phyloP scores from a whole-genome alignment of 768 basidiomycete species.

The Leccinum aurantiacum region DNA sequence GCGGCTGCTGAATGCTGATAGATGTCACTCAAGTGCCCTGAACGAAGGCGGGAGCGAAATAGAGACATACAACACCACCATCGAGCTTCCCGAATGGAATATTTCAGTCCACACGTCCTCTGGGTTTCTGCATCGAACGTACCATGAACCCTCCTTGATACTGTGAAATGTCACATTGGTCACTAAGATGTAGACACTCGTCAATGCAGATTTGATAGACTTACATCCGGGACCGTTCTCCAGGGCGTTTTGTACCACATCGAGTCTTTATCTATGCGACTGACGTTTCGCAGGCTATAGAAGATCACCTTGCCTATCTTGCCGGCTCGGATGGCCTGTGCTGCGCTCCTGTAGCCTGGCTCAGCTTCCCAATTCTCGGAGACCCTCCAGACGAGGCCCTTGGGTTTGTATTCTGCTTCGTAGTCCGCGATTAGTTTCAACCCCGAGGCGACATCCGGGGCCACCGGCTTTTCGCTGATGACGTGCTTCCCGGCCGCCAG shows the following conservation, averaged over 20 bases:
- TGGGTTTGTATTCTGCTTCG: conserved; percentile 59
- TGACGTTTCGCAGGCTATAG: conserved; percentile 58
- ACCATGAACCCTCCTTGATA: conserved; percentile 85
- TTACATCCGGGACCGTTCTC: conserved; percentile 78
- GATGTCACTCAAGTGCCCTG: background rate
- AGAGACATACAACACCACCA: conserved; percentile 67
- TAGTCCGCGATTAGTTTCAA: conserved; percentile 65
- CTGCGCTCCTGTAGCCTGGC: conserved; percentile 48
- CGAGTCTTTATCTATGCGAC: conserved; percentile 56
- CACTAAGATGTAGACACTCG: background rate
- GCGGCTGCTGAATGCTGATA: conserved; percentile 65
- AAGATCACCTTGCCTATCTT: conserved; percentile 71
- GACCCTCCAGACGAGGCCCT: conserved; percentile 75
- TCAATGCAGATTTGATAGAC: conserved; percentile 26
- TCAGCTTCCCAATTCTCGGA: conserved; percentile 79
- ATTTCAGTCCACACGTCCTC: background rate
- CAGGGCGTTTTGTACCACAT: conserved; percentile 84
- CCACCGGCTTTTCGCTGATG: conserved; percentile 86
- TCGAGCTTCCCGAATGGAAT: conserved; percentile 53
- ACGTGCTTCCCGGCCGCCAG: conserved; percentile 84
- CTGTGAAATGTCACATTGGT: conserved; percentile 31
- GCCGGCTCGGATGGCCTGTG: conserved; percentile 50
- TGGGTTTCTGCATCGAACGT: conserved; percentile 29
- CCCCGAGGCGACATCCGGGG: conserved; percentile 64
- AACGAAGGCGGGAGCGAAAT: background rate